Evolutionary conservation across 129 eudicot genomes (phyloP), one percentile per base, ranked within the genome.

Genomic region (Logfia minima): DNA sequence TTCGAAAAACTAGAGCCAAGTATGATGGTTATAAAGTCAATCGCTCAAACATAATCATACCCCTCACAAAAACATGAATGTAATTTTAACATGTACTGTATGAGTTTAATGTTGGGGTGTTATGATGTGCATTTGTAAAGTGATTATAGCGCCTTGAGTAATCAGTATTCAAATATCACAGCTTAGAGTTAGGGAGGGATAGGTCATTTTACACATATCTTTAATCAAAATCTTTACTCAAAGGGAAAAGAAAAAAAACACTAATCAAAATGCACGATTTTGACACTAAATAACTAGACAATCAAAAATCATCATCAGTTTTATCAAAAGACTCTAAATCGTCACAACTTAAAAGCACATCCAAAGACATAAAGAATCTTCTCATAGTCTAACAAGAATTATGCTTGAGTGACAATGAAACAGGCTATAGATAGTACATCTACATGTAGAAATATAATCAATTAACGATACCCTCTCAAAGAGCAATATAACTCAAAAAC

Each of bases 401-500:
- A 52, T 52, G 58, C 19, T 16, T 3, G 58, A 52, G 58, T 52
- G 58, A 52, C 1, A 3, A 52, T 11, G 59, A 53, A 53, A 53
- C 6, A 18, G 8, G 59, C 59, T 53, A 53, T 53, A 53, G 48
- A 9, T 14, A 18, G 43, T 55, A 13, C 61, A 23, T 58, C 17
- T 17, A 13, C 16, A 6, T 17, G 28, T 24, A 74, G 58, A 60
- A 59, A 58, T 68, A 60, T 24, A 60, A 60, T 60, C 26, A 74
- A 22, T 59, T 14, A 52, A 52, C 8, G 24, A 7, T 24, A 45
- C 77, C 52, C 21, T 53, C 60, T 8, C 58, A 74, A 37, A 59
- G 21, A 45, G 4, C 41, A 66, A 19, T 16, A 63, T 53, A 74
- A 74, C 70, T 55, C 26, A 80, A 74, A 64, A 56, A 26, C 75